Evolutionary conservation across 257 asterid genomes (phyloP), one percentile per base, ranked within the genome.

Genomic region (Nicotiana sylvestris): DNA sequence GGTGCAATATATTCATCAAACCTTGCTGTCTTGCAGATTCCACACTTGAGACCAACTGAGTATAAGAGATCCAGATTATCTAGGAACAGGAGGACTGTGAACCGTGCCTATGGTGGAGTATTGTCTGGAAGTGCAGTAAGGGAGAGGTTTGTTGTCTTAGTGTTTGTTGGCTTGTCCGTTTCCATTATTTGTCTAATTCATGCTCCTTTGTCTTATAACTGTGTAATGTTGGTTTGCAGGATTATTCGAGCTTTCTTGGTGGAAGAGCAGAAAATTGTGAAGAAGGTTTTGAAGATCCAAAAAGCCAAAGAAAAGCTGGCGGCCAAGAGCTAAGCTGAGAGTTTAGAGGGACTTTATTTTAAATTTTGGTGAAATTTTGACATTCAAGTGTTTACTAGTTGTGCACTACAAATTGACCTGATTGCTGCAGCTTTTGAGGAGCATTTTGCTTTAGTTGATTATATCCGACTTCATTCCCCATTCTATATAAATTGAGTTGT

Each of bases 201-300:
- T 68, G 39, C 17, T 62, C 62, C 35, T 69, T 37, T 25, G 21
- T 25, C 4, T 46, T 16, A 10, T 51, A 76, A 51, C 16, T 15
- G 27, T 25, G 16, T 72, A 25, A 46, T 72, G 37, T 10, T 57
- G 76, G n/a, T 70, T 35, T 82, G 37, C 84, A 85, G 88, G 83
- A 87, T 87, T 29, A 84, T 87, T 33, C 88, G 89, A n/a, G 87
- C 90, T 76, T 87, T 87, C 84, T 80, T 87, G 84, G 87, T 87
- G n/a, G 90, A 87, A 83, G 90, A 87, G 83, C 88, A 85, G 70
- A 87, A 85, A 79, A 87, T 87, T 43, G 89, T 84, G 80, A 86
- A 87, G 86, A 87, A 87, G 81, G 90, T 87, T n/a, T 64, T 87
- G 90, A 87, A 87, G 88, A 85, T 85, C 60, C 90, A 85, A 80